Evolutionary conservation across 768 basidiomycete species (phyloP).

Genomic region (Epithele typhae): DNA sequence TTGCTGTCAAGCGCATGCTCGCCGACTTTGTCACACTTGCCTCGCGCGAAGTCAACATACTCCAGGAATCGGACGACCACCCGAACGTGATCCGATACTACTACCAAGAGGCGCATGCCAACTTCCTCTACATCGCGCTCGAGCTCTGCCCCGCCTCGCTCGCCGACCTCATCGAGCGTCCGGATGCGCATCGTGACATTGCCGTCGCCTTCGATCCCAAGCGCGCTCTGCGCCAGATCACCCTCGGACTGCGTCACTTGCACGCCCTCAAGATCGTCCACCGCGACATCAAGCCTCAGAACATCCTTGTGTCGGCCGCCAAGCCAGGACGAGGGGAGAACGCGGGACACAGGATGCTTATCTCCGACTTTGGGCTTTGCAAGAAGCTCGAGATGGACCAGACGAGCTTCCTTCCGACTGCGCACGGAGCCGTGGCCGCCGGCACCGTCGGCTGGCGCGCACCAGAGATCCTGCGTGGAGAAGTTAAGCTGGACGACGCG

Average conservation of each 20-base stretch:
- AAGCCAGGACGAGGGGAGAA: conserved; percentile 48
- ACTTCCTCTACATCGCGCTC: conserved; percentile 96
- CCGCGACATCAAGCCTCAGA: conserved; percentile 97
- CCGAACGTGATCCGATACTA: conserved; percentile 98
- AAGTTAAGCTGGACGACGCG: conserved; percentile 86
- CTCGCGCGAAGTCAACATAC: conserved; percentile 85
- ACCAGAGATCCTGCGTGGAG: conserved; percentile 91
- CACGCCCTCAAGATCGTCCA: conserved; percentile 96
- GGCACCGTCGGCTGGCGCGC: conserved; percentile 98
- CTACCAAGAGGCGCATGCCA: conserved; percentile 90
- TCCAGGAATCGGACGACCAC: conserved; percentile 97
- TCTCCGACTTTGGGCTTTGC: conserved; percentile 96
- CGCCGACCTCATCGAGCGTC: conserved; percentile 80
- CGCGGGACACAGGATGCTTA: conserved; percentile 72
- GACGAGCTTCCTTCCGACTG: conserved; percentile 92
- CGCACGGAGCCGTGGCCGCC: conserved; percentile 82
- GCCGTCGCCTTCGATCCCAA: conserved; percentile 79
- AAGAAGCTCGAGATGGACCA: conserved; percentile 94
- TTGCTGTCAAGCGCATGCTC: conserved; percentile 96
- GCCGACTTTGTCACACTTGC: conserved; percentile 96
- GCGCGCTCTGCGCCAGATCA: conserved; percentile 81
- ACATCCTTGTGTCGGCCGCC: conserved; percentile 81
- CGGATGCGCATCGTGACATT: conserved; percentile 76
- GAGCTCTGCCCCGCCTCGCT: conserved; percentile 91
- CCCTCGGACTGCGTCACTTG: conserved; percentile 83